Evolutionary conservation across 2,329 filamentous ascomycete species (phyloP).

Genomic region (Verticillium dahliae): DNA sequence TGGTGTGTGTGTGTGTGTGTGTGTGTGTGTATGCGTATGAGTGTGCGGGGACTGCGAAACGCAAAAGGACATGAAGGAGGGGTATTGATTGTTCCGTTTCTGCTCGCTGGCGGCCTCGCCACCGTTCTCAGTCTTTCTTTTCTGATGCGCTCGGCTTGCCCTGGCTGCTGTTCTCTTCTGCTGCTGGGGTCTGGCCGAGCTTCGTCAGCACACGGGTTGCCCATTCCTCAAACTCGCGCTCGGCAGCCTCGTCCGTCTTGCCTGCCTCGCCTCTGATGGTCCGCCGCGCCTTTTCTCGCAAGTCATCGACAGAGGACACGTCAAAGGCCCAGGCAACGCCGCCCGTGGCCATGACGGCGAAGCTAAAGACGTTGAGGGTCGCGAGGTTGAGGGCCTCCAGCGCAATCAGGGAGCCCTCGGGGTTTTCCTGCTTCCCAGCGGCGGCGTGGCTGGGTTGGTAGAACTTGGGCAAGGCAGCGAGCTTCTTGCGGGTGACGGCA

Average conservation of each 20-base stretch:
- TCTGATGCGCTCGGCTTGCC: background rate
- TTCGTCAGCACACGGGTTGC: slow-evolving; percentile 51
- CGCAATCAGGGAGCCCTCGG: slow-evolving; percentile 66
- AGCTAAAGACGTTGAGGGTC: slow-evolving; percentile 74
- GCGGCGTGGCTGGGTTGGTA: slow-evolving; percentile 57
- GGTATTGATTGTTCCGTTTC: background rate
- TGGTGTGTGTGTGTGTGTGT: too few species aligned
- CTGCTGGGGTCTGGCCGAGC: slow-evolving; percentile 24
- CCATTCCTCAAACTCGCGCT: slow-evolving; percentile 57
- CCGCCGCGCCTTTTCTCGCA: slow-evolving; percentile 45
- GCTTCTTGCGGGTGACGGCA: slow-evolving; percentile 57
- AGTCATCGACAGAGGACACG: slow-evolving; percentile 61
- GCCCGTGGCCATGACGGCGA: slow-evolving; percentile 69
- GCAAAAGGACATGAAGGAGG: background rate
- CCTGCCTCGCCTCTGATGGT: slow-evolving; percentile 25
- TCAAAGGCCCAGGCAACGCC: slow-evolving; percentile 72
- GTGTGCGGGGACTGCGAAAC: background rate
- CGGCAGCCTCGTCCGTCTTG: slow-evolving; percentile 40
- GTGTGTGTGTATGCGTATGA: background rate
- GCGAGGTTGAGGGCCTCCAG: slow-evolving; percentile 79
- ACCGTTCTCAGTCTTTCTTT: background rate
- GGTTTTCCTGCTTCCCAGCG: slow-evolving; percentile 30
- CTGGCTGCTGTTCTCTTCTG: slow-evolving; percentile 1
- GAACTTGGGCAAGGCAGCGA: slow-evolving; percentile 60
- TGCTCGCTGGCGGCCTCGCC: background rate